Conservation (phyloP, 371 early-diverging fungal species). For the Cokeromyces recurvatus region DNA sequence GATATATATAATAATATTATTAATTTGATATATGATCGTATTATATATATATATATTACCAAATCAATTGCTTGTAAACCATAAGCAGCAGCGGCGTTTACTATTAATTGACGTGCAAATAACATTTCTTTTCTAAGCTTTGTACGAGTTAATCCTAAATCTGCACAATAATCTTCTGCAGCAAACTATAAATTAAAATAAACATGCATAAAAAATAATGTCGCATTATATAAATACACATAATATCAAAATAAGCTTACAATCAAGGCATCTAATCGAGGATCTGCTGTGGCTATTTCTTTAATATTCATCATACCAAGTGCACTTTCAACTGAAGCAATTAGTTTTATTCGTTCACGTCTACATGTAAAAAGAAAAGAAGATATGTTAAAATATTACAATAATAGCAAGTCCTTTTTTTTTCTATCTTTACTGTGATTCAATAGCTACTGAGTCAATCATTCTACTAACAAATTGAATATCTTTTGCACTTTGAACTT, state of each 20-base stretch:
- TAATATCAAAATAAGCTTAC: constrained; percentile 48
- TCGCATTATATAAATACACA: not conserved
- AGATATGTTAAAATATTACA: no score
- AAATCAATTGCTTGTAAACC: constrained; percentile 88
- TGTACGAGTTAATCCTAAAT: constrained; percentile 74
- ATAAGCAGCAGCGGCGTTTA: constrained; percentile 78
- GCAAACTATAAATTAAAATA: constrained; percentile 67
- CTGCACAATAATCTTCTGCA: constrained; percentile 95
- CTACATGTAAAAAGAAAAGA: constrained; percentile 17
- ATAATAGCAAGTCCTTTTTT: no score
- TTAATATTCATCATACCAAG: constrained; percentile 80
- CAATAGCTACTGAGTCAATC: constrained; percentile 75
- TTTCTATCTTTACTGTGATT: constrained; percentile 66
- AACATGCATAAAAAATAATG: no score
- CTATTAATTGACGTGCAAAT: constrained; percentile 73
- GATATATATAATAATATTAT: no score
- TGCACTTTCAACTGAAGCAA: constrained; percentile 87
- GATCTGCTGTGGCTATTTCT: constrained; percentile 72
- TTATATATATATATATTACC: constrained; percentile 32
- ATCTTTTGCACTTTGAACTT: constrained; percentile 79
- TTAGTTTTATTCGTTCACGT: constrained; percentile 65
- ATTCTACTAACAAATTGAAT: constrained; percentile 73
- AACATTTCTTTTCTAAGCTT: constrained; percentile 68
- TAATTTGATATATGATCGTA: not conserved
- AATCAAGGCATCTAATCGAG: constrained; percentile 70